A percentile compares a stretch with the other conserved stretches of the same genome.
Evolutionary conservation across 2,329 filamentous ascomycete genomes (phyloP).

Genomic region (Colletotrichum gigasporum): DNA sequence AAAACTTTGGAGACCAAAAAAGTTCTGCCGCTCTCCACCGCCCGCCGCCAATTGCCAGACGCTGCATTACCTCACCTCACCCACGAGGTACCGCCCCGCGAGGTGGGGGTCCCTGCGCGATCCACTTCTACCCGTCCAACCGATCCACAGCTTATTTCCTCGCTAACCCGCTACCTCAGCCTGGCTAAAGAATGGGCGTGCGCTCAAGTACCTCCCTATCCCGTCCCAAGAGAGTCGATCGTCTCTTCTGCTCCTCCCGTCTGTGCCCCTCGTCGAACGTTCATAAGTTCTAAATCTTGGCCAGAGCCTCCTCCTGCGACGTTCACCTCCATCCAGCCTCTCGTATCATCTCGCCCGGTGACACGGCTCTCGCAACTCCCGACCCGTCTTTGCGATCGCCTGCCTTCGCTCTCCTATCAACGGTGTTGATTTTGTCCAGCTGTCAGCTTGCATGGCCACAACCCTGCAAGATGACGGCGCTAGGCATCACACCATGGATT

Average conservation of each 20-base stretch:
- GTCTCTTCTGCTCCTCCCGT: slow-evolving; percentile 1
- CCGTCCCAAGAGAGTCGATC: background rate
- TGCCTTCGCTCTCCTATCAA: background rate
- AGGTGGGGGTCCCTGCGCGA: background rate
- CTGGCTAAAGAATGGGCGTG: no score
- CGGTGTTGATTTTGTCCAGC: no score
- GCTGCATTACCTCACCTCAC: slow-evolving; percentile 18
- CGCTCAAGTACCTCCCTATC: background rate
- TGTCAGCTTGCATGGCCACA: slow-evolving; percentile 9
- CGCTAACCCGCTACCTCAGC: background rate
- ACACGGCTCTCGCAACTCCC: background rate
- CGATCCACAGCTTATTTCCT: background rate
- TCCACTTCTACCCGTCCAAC: slow-evolving; percentile 28
- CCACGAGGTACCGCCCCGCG: slow-evolving; percentile 12
- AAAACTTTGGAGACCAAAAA: slow-evolving; percentile 29
- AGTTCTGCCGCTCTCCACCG: slow-evolving; percentile 29
- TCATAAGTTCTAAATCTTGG: no score
- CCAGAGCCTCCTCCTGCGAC: background rate
- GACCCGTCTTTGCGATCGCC: background rate
- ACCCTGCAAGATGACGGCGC: background rate
- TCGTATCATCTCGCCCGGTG: background rate
- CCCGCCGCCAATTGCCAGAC: background rate
- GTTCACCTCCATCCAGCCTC: background rate
- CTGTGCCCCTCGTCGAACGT: slow-evolving; percentile 14
- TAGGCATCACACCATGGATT: slow-evolving; percentile 2